Base-by-base conservation (phyloP, 148 eudicot species). In the Gaultheria prostrata region DNA sequence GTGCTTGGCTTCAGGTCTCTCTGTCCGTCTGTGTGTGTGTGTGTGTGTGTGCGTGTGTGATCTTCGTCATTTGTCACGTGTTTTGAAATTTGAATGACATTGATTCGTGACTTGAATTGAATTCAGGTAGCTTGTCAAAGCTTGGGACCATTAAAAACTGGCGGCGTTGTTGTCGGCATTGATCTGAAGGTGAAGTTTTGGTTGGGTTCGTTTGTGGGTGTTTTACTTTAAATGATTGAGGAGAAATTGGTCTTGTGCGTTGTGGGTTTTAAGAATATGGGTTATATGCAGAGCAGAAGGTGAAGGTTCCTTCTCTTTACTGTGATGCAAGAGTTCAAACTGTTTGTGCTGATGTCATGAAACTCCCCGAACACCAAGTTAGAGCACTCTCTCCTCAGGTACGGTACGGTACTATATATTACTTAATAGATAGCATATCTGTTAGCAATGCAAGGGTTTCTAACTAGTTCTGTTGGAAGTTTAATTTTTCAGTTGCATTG, bases 1-100 rank as follows among this genome's bases (percentile, higher is more conserved):
- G 99, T 81, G 99, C 99, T 67, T 96, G 99, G 99, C 98, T 96
- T 88, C 98, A 95, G 98, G 98, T 94, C 48, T 80, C 4, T 39
- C 43, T 4, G 5, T 4, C 6, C 0, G 0, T 4, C 6, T 4
- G n/a, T n/a, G n/a, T n/a, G n/a, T n/a, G n/a, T n/a, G n/a, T 69
- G 3, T 30, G 43, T 13, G n/a, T 1, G 24, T 32, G 50, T 21
- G 0, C 24, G 49, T 32, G 20, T 53, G 10, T 35, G 50, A 78
- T 43, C 20, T 50, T 33, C 33, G n/a, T 33, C 51, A 21, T 11
- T 15, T 59, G 82, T 79, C 72, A 28, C 0, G 8, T 67, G 30
- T 30, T 30, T 14, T 39, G 45, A 3, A 21, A n/a, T 12, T 21
- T 12, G 14, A 26, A 13, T 7, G 30, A 8, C 33, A 24, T 69